Evolutionary conservation across 192 early-diverging fungal species (phyloP).

Genomic region (Coemansia sp.): DNA sequence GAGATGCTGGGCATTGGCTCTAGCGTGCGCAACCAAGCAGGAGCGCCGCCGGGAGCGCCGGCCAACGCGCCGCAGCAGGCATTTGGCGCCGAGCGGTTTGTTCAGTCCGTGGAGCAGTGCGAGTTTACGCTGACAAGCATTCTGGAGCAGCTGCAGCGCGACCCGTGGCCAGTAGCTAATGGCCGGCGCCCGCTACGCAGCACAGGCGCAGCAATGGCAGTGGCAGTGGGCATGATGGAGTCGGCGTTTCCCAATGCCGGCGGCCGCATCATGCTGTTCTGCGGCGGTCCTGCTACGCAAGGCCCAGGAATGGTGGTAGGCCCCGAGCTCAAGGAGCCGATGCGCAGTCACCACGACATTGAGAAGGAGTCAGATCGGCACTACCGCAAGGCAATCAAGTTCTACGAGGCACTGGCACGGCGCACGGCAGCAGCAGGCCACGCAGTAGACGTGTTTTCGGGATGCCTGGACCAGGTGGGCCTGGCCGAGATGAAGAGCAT

Average conservation of each 20-base stretch:
- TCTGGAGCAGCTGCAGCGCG: conserved; percentile 93
- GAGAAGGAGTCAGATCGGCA: conserved; percentile 92
- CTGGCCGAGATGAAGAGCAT: conserved; percentile 94
- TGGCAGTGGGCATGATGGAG: conserved; percentile 91
- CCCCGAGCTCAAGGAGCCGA: conserved; percentile 85
- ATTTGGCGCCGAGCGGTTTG: conserved; percentile 66
- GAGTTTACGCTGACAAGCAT: conserved; percentile 94
- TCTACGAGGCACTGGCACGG: conserved; percentile 86
- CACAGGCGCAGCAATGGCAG: conserved; percentile 91
- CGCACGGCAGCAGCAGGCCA: conserved; percentile 85
- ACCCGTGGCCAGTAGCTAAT: conserved; percentile 92
- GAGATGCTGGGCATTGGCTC: conserved; percentile 89
- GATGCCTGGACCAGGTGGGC: conserved; percentile 97
- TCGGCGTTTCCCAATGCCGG: conserved; percentile 89
- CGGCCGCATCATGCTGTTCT: conserved; percentile 88
- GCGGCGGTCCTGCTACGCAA: conserved; percentile 88
- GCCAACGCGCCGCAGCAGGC: conserved; percentile 42
- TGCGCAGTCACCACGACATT: conserved; percentile 97
- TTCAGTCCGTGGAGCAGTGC: conserved; percentile 90
- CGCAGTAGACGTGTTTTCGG: conserved; percentile 94
- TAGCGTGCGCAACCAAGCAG: conserved; percentile 45
- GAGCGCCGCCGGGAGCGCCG: conserved; percentile 18
- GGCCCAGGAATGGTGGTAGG: conserved; percentile 96
- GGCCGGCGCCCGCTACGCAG: conserved; percentile 90
- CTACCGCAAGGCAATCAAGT: conserved; percentile 93